Evolutionary conservation across 1,139 yeast genomes (phyloP), one percentile per base, ranked within the genome.

Genomic region (Candida freyschussii): DNA sequence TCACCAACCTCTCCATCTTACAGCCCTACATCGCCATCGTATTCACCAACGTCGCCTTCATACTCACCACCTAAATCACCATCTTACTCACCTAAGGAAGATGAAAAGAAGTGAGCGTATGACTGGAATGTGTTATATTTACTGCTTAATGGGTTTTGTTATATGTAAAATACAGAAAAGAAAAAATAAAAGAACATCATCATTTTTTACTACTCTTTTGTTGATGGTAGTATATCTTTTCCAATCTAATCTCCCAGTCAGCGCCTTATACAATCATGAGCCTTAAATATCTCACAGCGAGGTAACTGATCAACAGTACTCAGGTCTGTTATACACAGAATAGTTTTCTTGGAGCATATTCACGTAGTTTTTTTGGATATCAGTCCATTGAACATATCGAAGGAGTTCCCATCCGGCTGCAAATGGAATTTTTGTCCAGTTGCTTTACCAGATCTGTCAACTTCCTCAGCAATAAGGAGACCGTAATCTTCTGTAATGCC

Each of bases 401-500:
- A 93, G 3, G 96, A 85, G 56, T 93, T 93, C 1, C 98, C 98
- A 56, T 93, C 98, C 0, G 99, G 98, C 55, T 87, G 97, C 30
- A 93, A 62, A 48, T 85, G 82, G 45, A 71, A 77, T 4, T 55
- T 59, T 24, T 65, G 68, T 1, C 85, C 82, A 4, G 76, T 73
- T 11, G 63, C 61, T 13, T 48, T 52, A 24, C 67, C 67, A 13
- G 59, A 52, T 7, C 59, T 45, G 28, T 65, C 67, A 7, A 76
- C 59, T 45, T 84, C 95, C 39, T 75, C 76, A 2, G 85, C 98
- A 16, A 79, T 60, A 37, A 93, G 62, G 58, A 89, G 63, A 0
- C 98, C 99, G 55, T 78, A 82, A 33, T 86, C 95, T 3, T 69
- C 64, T 0, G 95, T 80, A 27, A 93, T 89, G 1, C 98, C 98